Percentiles rank a stretch among this genome's conserved stretches.
Conservation (phyloP, 805 yeast species). For the Sugiyamaella floridensis region DNA sequence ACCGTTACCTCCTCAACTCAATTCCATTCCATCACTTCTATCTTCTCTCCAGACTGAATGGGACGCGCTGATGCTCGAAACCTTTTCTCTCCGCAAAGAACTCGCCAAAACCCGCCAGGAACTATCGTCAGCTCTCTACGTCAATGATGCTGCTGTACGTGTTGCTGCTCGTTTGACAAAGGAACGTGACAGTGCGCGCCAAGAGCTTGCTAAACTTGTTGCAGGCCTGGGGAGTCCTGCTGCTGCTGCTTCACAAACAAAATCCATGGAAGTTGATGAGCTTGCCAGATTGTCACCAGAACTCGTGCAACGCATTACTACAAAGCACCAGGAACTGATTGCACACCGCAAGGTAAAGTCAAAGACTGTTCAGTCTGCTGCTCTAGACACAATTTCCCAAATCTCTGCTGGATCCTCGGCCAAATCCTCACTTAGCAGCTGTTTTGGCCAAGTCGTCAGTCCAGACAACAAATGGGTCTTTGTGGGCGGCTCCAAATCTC, state of each 20-base stretch:
- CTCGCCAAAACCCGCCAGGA: conserved; percentile 61
- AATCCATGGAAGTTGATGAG: conserved; percentile 4
- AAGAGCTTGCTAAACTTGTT: conserved; percentile 51
- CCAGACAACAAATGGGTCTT: conserved; percentile 5
- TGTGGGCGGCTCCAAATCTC: conserved; percentile 20
- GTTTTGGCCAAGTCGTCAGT: conserved; percentile 5
- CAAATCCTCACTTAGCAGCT: conserved; percentile 17
- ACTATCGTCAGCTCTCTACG: conserved; percentile 68
- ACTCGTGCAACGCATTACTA: neutral
- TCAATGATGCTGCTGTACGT: conserved; percentile 83
- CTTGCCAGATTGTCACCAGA: neutral
- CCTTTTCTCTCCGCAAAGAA: conserved; percentile 68
- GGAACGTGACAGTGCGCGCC: conserved; percentile 68
- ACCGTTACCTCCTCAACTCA: conserved; percentile 41
- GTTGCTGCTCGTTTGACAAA: conserved; percentile 71
- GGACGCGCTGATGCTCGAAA: conserved; percentile 80
- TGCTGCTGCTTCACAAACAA: neutral
- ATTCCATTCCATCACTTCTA: conserved; percentile 73
- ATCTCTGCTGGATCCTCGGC: conserved; percentile 1
- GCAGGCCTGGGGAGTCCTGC: conserved; percentile 19
- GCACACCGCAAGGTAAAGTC: conserved; percentile 10
- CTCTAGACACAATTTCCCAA: too few species aligned
- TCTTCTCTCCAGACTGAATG: conserved; percentile 79
- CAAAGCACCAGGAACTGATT: neutral
- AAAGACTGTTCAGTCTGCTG: neutral